Conservation (phyloP, 2,329 filamentous ascomycete genomes). For the Phoma herbarum region DNA sequence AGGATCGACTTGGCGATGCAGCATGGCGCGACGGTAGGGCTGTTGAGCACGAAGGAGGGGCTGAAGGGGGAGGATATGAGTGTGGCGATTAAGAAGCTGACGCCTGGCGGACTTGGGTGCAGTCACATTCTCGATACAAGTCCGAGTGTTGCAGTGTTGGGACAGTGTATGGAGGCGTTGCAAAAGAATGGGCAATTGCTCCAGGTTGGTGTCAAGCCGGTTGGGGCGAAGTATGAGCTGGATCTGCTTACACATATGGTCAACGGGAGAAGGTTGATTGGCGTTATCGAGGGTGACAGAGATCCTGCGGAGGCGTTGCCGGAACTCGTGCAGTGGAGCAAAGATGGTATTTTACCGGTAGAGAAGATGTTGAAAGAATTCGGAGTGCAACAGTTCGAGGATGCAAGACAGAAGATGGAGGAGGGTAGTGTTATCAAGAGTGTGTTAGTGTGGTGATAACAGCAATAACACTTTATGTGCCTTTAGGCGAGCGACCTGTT, state of each 20-base stretch:
- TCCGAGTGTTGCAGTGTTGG: constrained; percentile 22
- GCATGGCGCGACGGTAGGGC: constrained; percentile 43
- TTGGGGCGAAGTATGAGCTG: constrained; percentile 28
- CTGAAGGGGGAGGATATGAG: constrained; percentile 37
- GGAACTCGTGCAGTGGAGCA: constrained; percentile 26
- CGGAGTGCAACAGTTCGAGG: constrained; percentile 17
- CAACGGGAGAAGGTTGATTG: constrained; percentile 22
- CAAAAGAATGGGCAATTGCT: constrained; percentile 28
- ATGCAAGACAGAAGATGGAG: constrained; percentile 26
- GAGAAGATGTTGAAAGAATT: constrained; percentile 29
- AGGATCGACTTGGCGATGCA: constrained; percentile 48
- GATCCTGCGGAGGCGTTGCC: constrained; percentile 26
- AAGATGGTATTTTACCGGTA: constrained; percentile 20
- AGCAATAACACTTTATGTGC: too few species aligned
- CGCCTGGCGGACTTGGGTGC: constrained; percentile 19
- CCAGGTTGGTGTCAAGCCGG: constrained; percentile 28
- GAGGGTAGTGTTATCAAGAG: constrained; percentile 27
- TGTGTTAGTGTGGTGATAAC: constrained; percentile 28
- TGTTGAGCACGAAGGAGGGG: constrained; percentile 22
- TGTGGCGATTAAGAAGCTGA: constrained; percentile 48
- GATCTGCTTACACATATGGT: constrained; percentile 30
- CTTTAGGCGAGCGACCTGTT: too few species aligned
- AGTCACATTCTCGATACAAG: constrained; percentile 27
- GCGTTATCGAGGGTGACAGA: constrained; percentile 28
- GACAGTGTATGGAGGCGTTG: constrained; percentile 27